Evolutionary conservation across 768 basidiomycete genomes (phyloP), one percentile per base, ranked within the genome.

Genomic region (Calocera viscosa): DNA sequence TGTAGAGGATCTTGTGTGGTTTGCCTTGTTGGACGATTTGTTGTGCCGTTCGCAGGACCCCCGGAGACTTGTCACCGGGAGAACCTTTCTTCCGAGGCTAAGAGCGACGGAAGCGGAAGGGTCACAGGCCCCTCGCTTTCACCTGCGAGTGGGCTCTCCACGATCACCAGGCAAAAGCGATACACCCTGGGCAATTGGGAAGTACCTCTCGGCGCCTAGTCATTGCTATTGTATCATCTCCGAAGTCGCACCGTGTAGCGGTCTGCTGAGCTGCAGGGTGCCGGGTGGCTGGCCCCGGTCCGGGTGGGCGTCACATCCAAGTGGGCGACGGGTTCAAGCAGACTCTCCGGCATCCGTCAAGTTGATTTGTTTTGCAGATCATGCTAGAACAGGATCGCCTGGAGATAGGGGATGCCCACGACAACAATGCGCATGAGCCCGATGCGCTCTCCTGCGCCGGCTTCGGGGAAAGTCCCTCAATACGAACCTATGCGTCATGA

Each of bases 31-130:
- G 53, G 53, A 60, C 14, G 53, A 60, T 60, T 12, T 10, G 53
- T 60, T 60, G 53, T 60, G 2, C 53, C 53, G 53, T 8, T 10
- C 53, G 14, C 53, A 10, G 53, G 30, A 19, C 16, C 53, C 53
- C 53, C 53, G 53, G 53, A 60, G 30, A 19, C 43, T 47, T 32
- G 24, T 60, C 53, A 19, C 26, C 5, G 26, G 14, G 53, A 60
- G 53, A 60, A 60, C 53, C 2, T 60, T 60, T 60, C 53, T 60
- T 60, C 53, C 53, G 53, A 10, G 30, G 53, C 53, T 60, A 26
- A 60, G 8, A 22, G 53, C 5, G 53, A 60, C 53, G 53, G 53
- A 60, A 60, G 53, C 53, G 53, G 53, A 60, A 60, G 14, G 53
- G 53, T 60, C 53, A 60, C 53, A 60, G 53, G 53, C 53, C 30